Evolutionary conservation across 192 early-diverging fungal species (phyloP).

Genomic region (Rhizophlyctis rosea): DNA sequence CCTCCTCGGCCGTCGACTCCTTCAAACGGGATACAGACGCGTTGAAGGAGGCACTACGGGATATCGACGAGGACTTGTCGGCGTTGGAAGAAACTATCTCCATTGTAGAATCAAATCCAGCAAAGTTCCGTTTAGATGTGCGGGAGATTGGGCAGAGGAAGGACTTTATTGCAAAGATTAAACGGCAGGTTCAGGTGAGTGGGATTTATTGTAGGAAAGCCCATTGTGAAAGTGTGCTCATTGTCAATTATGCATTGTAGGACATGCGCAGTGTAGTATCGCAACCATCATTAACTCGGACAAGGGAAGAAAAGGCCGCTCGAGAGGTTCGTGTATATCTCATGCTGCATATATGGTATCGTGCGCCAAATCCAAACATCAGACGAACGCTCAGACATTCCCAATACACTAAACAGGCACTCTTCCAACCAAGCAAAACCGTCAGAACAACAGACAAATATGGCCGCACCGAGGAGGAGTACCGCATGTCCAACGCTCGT

Average conservation of each 20-base stretch:
- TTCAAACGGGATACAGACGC: constrained; percentile 18
- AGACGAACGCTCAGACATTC: no score
- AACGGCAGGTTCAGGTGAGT: constrained; percentile 21
- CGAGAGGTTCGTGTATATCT: constrained; percentile 19
- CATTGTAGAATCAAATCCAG: constrained; percentile 44
- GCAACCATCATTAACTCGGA: constrained; percentile 18
- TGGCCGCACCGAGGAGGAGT: constrained; percentile 23
- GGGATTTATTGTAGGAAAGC: no score
- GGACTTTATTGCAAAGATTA: constrained; percentile 32
- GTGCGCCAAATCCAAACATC: no score
- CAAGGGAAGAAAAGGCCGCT: constrained; percentile 11
- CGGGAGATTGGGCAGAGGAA: constrained; percentile 37
- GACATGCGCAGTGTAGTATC: constrained; percentile 24
- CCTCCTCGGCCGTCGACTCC: constrained; percentile 14
- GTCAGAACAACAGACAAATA: no score
- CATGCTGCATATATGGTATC: no score
- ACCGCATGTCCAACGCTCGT: constrained; percentile 25
- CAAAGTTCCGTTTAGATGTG: constrained; percentile 35
- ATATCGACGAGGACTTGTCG: constrained; percentile 39
- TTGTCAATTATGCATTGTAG: constrained; percentile 14
- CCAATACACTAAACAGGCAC: neutral
- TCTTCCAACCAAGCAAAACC: constrained; percentile 1
- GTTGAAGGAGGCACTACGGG: constrained; percentile 20
- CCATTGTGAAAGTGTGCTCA: neutral
- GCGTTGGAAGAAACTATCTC: constrained; percentile 45